Evolutionary conservation across 1,139 yeast genomes (phyloP).

Genomic region (Taiozyma sp.): DNA sequence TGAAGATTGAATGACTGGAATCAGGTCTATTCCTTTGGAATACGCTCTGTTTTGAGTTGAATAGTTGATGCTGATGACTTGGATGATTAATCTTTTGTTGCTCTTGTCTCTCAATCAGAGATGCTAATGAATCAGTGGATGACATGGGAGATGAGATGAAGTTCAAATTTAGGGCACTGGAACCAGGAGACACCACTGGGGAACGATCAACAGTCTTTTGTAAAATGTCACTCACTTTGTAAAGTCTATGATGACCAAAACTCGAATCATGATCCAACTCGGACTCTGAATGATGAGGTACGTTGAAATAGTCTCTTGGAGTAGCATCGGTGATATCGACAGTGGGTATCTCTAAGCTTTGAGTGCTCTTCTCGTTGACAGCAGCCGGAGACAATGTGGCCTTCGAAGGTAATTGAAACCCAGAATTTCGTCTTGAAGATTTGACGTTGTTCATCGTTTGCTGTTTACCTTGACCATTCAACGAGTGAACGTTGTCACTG

Average conservation of each 20-base stretch:
- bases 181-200: constrained; percentile 12
- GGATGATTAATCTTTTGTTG: constrained; percentile 35
- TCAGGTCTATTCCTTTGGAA: constrained; percentile 8
- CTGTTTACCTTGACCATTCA: neutral
- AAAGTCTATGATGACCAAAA: constrained; percentile 6
- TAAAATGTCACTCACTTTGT: constrained; percentile 16
- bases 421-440: constrained; percentile 2
- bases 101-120: constrained; percentile 33
- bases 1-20: constrained; percentile 15
- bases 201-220: constrained; percentile 13
- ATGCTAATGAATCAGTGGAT: constrained; percentile 33
- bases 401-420: constrained; percentile 12
- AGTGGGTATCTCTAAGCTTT: neutral
- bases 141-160: constrained; percentile 24
- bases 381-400: constrained; percentile 14
- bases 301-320: constrained; percentile 1
- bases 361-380: neutral
- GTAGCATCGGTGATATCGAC: neutral
- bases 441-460: neutral
- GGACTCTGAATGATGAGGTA: neutral
- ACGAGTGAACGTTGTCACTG: neutral
- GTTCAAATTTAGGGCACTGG: neutral
- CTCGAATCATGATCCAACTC: neutral
- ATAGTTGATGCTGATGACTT: constrained; percentile 30
- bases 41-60: constrained; percentile 9